Evolutionary conservation across 2,329 filamentous ascomycete species (phyloP), one percentile per base, ranked within the genome.

Genomic region (Colletotrichum sp.): DNA sequence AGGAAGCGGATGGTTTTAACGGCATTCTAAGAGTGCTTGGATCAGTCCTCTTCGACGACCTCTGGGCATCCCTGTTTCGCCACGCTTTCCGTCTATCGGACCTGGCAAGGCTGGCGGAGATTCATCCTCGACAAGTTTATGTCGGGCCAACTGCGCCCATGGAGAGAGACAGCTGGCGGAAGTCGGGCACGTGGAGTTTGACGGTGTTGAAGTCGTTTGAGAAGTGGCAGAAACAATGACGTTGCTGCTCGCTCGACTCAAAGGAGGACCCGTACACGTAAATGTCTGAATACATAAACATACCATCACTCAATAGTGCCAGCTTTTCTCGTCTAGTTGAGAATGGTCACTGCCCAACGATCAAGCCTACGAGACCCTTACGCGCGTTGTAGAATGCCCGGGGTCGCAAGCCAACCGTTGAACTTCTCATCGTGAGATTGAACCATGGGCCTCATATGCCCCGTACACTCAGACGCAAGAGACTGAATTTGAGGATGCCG

Each of bases 31-130:
- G 70, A 15, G 69, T 75, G 8, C 73, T 75, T 13, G 63, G 70
- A 10, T 34, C 73, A 16, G 7, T 73, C 2, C 28, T 75, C 55
- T 75, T 73, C 16, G 73, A 73, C 39, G 70, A 73, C 21, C 28
- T 65, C 5, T 72, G 69, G 69, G 61, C 70, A 9, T 16, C 55
- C 5, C 10, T 55, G n/a, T 28, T 18, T 16, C 32, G 32, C 28
- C 36, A 34, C 13, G 7, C 63, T 10, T 30, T 64, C 15, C 12
- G 26, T 10, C 8, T 68, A 12, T 15, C 6, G 13, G 34, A 39
- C 7, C 36, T 75, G 39, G 39, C 43, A 4, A 21, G 28, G 57
- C 7, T 73, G 70, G 68, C 64, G 1, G 39, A 26, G 63, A n/a
- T 72, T 0, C 61, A 72, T 21, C 73, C 73, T 3, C 63, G 52